Evolutionary conservation across 371 early-diverging fungal species (phyloP).

Genomic region (Fennellomyces sp.): DNA sequence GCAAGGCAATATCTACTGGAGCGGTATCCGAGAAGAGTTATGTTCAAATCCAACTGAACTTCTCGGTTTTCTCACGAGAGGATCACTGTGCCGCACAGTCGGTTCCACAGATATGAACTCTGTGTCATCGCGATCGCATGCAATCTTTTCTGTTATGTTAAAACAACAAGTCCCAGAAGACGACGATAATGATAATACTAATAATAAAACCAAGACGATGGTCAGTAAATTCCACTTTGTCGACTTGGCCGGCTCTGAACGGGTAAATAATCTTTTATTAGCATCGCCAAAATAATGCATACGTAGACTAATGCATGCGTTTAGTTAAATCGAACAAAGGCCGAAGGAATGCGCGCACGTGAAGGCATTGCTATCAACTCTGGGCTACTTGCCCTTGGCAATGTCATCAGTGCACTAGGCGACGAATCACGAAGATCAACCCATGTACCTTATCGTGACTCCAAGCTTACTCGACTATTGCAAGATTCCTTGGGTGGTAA

Average conservation of each 20-base stretch:
- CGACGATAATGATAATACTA: slow-evolving; percentile 24
- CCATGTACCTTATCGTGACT: slow-evolving; percentile 94
- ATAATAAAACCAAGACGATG: slow-evolving; percentile 26
- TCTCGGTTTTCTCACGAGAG: slow-evolving; percentile 72
- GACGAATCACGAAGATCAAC: slow-evolving; percentile 72
- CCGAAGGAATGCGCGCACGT: slow-evolving; percentile 89
- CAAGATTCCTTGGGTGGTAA: slow-evolving; percentile 93
- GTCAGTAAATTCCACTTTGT: slow-evolving; percentile 92
- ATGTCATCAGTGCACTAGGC: slow-evolving; percentile 97
- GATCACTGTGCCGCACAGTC: slow-evolving; percentile 89
- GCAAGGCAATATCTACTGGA: slow-evolving; percentile 88
- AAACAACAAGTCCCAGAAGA: slow-evolving; percentile 43
- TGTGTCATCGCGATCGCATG: slow-evolving; percentile 96
- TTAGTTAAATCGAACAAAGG: slow-evolving; percentile 49
- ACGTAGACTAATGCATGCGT: background rate
- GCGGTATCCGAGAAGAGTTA: slow-evolving; percentile 83
- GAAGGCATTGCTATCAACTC: slow-evolving; percentile 98
- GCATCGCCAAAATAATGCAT: background rate
- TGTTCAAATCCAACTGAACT: slow-evolving; percentile 79
- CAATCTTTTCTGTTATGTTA: slow-evolving; percentile 92
- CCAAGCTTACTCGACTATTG: slow-evolving; percentile 94
- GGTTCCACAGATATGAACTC: slow-evolving; percentile 98
- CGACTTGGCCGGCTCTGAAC: slow-evolving; percentile 88
- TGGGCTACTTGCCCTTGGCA: slow-evolving; percentile 96
- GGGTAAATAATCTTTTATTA: slow-evolving; percentile 49